Percentiles rank a stretch among this genome's conserved stretches.
These are phyloP conservation scores for Lactuca sativa DNA, from an alignment of 129 eudicot species.

Conservation along the genomic window DNA sequence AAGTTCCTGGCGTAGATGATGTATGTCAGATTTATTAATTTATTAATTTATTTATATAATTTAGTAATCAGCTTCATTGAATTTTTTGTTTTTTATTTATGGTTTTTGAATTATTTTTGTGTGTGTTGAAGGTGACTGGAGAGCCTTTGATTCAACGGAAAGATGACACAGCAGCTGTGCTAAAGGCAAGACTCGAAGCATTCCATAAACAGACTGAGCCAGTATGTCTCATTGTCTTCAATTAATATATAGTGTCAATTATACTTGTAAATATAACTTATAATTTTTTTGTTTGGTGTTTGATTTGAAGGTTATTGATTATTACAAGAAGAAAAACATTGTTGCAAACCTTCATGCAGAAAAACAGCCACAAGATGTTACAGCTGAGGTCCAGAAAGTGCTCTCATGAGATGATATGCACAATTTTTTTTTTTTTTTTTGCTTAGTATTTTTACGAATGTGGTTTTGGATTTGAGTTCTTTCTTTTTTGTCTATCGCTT, in stretches of 20 bases:
- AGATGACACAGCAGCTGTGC: conserved; percentile 93
- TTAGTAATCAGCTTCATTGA: not conserved
- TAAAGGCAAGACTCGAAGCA: conserved; percentile 87
- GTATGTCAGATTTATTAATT: conserved; percentile 53
- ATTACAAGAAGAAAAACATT: conserved; percentile 64
- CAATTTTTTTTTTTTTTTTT: not conserved
- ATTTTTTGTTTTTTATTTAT: conserved; percentile 12
- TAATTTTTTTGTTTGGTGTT: not conserved
- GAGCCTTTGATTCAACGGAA: conserved; percentile 92
- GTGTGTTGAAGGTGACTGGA: conserved; percentile 73
- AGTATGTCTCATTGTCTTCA: conserved; percentile 35
- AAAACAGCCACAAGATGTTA: conserved; percentile 76
- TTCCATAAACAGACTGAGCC: conserved; percentile 89
- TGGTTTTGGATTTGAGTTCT: conserved; percentile 12
- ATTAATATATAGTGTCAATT: no score
- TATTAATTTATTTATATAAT: conserved; percentile 10
- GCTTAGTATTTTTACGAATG: conserved; percentile 4
- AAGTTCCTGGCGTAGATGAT: conserved; percentile 78
- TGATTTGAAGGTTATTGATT: conserved; percentile 73
- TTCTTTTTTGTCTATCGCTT: conserved; percentile 7
- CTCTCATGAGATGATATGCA: conserved; percentile 38
- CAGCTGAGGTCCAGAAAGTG: conserved; percentile 62
- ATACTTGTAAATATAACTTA: no score
- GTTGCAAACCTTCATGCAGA: conserved; percentile 85
- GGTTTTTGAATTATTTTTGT: not conserved